Conservation (phyloP, 192 early-diverging fungal genomes). For the Mortierella alpina region DNA sequence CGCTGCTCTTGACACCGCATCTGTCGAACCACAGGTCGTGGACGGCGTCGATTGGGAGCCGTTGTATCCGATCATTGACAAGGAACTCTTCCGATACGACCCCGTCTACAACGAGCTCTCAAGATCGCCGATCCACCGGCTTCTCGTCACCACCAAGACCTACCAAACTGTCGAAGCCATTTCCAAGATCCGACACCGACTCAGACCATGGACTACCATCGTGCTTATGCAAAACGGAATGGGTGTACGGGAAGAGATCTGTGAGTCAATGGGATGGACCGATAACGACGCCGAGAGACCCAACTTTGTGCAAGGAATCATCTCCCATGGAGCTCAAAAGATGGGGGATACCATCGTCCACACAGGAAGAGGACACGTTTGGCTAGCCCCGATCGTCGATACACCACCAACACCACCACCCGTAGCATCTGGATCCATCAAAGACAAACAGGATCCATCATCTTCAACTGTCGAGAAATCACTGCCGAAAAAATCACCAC, state of each 20-base stretch:
- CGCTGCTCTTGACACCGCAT: conserved; percentile 11
- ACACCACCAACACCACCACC: conserved; percentile 8
- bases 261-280: conserved; percentile 57
- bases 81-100: conserved; percentile 25
- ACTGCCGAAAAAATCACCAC: not conserved
- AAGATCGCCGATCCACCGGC: conserved; percentile 56
- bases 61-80: conserved; percentile 17
- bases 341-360: conserved; percentile 64
- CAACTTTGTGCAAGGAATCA: conserved; percentile 45
- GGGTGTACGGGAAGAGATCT: conserved; percentile 68
- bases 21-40: conserved; percentile 40
- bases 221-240: conserved; percentile 77
- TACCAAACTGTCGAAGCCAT: conserved; percentile 68
- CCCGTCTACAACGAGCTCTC: conserved; percentile 43
- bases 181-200: conserved; percentile 57
- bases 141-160: conserved; percentile 75
- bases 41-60: conserved; percentile 55
- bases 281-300: conserved; percentile 58
- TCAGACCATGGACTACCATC: conserved; percentile 62
- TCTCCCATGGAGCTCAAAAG: conserved; percentile 54
- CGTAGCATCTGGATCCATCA: not conserved
- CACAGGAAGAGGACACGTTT: conserved; percentile 66
- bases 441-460: too few relatives aligned
- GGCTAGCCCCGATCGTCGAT: conserved; percentile 53
- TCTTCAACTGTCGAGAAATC: not conserved